phyloP scores from a whole-genome alignment of 345 rosid genomes.

The Sisymbrium irio region DNA sequence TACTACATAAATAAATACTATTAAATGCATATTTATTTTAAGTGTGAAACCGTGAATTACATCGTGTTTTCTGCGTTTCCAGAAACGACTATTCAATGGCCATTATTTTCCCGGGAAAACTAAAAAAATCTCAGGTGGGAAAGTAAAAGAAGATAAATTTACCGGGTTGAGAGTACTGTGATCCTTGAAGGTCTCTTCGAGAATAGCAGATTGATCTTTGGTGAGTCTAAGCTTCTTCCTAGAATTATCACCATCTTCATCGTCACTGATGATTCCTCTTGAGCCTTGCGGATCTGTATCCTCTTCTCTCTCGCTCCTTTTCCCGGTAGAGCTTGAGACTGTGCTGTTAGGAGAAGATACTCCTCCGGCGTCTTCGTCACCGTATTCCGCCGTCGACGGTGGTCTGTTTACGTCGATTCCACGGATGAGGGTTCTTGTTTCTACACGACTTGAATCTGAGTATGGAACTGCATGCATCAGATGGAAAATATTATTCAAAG shows the following conservation, averaged over 20 bases:
- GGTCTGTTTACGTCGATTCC: slow-evolving; percentile 91
- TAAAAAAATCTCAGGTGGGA: not conserved
- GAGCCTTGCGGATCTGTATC: slow-evolving; percentile 67
- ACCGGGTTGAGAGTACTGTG: slow-evolving; percentile 97
- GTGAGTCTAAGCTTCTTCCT: slow-evolving; percentile 93
- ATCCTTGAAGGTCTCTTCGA: slow-evolving; percentile 92
- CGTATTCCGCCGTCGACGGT: slow-evolving; percentile 60
- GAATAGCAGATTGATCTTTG: slow-evolving; percentile 90
- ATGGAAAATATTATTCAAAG: not conserved
- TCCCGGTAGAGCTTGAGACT: slow-evolving; percentile 83
- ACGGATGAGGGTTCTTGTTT: slow-evolving; percentile 51
- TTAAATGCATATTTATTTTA: slow-evolving; percentile 2
- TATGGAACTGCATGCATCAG: slow-evolving; percentile 68
- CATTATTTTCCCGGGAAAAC: not conserved
- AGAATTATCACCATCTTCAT: slow-evolving; percentile 86
- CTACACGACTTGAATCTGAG: slow-evolving; percentile 50
- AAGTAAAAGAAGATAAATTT: slow-evolving; percentile 17
- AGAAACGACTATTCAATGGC: not conserved
- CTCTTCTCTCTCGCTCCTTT: slow-evolving; percentile 80
- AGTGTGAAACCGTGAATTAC: not conserved
- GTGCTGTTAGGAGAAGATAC: slow-evolving; percentile 96
- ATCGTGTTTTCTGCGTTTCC: not conserved
- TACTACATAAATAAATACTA: not conserved
- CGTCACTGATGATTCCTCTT: slow-evolving; percentile 75
- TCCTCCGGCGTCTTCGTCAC: slow-evolving; percentile 82